These are phyloP conservation scores for Pholiota conissans DNA, from an alignment of 768 basidiomycete species.

Conservation along the genomic window DNA sequence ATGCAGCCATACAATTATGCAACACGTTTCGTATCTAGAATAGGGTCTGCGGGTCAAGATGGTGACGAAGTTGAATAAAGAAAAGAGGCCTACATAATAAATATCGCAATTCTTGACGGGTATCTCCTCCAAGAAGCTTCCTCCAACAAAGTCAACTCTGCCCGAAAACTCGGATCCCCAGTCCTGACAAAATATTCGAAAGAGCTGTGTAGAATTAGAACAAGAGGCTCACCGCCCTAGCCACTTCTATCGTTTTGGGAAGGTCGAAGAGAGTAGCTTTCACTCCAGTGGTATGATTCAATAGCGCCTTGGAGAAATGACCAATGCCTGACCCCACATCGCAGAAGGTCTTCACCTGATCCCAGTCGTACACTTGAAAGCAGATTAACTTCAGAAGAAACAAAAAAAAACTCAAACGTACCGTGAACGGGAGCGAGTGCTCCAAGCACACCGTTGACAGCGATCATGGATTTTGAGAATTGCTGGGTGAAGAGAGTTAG, in stretches of 20 bases:
- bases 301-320: conserved; percentile 7
- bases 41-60: neutral
- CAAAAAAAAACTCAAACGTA: neutral
- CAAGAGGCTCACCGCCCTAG: conserved; percentile 2
- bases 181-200: neutral
- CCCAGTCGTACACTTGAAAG: conserved; percentile 9
- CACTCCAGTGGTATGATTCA: neutral
- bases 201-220: neutral
- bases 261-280: conserved; percentile 11
- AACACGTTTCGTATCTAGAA: conserved; percentile 28
- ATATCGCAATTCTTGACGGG: conserved; percentile 34
- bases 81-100: conserved; percentile 25
- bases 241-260: conserved; percentile 8
- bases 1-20: conserved; percentile 11
- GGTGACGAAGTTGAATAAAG: neutral
- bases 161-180: conserved; percentile 11
- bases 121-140: conserved; percentile 36
- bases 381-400: neutral
- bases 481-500: no score
- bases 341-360: conserved; percentile 7
- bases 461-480: conserved; percentile 6
- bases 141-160: conserved; percentile 7
- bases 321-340: conserved; percentile 15
- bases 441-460: neutral
- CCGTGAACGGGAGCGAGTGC: conserved; percentile 5